Conservation (phyloP, 345 rosid species). For the Brassica incana region DNA sequence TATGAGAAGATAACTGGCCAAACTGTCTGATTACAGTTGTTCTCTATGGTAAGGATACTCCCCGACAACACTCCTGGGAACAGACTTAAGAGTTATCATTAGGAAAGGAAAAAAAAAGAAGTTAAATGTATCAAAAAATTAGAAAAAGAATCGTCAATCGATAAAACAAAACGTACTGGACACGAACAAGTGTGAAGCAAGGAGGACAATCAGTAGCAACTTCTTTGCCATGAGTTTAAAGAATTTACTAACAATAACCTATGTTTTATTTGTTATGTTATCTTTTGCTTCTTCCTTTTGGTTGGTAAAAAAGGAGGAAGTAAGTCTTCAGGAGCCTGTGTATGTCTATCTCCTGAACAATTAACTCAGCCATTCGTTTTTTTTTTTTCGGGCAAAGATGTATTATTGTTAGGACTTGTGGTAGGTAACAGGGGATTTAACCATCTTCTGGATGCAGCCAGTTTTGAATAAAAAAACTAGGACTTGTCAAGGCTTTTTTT, state of each 20-base stretch:
- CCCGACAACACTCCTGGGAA: slow-evolving; percentile 17
- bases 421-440: too few species aligned
- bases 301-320: neutral
- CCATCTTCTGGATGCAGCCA: neutral
- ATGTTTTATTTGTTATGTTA: neutral
- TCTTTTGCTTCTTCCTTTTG: neutral
- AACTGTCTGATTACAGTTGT: slow-evolving; percentile 27
- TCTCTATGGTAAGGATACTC: slow-evolving; percentile 23
- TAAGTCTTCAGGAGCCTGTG: neutral
- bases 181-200: neutral
- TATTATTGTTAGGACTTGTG: neutral
- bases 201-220: neutral
- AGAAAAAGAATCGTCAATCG: neutral
- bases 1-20: slow-evolving; percentile 34
- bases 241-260: neutral
- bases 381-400: neutral
- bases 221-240: neutral
- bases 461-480: neutral
- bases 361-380: neutral
- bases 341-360: neutral
- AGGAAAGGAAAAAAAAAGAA: neutral
- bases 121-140: neutral
- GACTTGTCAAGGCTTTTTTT: neutral
- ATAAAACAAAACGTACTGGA: neutral
- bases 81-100: neutral